Percentiles rank a stretch among this genome's conserved stretches.
Conservation (phyloP, 2,329 filamentous ascomycete genomes). For the Aspergillaceae sp. region DNA sequence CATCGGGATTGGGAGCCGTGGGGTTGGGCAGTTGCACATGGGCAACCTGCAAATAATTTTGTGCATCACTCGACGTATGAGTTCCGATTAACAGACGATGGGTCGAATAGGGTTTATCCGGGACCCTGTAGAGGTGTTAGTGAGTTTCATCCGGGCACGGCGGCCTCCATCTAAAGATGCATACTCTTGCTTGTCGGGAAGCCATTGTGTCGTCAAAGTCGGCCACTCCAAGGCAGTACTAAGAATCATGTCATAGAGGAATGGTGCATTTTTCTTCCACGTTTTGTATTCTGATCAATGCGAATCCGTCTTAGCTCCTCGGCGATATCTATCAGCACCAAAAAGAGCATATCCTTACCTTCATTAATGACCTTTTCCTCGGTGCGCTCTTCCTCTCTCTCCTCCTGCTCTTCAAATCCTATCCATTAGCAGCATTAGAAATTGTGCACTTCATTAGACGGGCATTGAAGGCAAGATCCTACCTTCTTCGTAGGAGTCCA, state of each 20-base stretch:
- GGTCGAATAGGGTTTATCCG: conserved; percentile 76
- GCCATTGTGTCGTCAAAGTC: conserved; percentile 94
- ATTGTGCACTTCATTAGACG: too few species aligned
- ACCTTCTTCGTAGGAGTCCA: conserved; percentile 32
- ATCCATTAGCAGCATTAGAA: conserved; percentile 1
- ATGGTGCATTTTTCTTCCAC: conserved; percentile 99
- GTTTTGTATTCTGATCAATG: conserved; percentile 78
- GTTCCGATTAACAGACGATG: conserved; percentile 91
- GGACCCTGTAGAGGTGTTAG: conserved; percentile 42
- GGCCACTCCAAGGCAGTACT: conserved; percentile 95
- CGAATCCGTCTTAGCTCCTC: conserved; percentile 1
- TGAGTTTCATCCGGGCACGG: background rate
- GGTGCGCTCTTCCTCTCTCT: conserved; percentile 63
- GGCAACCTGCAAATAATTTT: conserved; percentile 91
- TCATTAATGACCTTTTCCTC: conserved; percentile 92
- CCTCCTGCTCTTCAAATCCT: conserved; percentile 32
- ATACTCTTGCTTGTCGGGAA: conserved; percentile 81
- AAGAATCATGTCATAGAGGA: conserved; percentile 96
- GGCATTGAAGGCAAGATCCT: conserved; percentile 7
- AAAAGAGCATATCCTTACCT: conserved; percentile 40
- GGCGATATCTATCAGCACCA: too few species aligned
- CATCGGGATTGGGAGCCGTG: conserved; percentile 59
- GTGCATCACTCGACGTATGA: conserved; percentile 76
- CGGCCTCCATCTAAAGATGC: conserved; percentile 10
- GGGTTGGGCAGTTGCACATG: conserved; percentile 86